phyloP scores from a whole-genome alignment of 371 early-diverging fungal species.

The Zopfochytrium polystomum region DNA sequence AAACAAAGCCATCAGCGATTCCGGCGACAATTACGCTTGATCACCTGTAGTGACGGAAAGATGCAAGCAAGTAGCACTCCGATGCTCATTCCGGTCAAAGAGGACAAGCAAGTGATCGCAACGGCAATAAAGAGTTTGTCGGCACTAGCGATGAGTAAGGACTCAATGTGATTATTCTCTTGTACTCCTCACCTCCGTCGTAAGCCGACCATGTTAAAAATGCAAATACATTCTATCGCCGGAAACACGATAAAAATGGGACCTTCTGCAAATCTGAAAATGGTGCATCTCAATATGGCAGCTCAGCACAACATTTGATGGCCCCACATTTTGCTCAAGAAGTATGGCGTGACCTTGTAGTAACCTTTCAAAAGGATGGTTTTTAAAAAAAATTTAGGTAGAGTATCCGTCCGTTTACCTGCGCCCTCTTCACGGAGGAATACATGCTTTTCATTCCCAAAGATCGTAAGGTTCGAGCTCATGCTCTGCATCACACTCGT shows the following conservation, averaged over 20 bases:
- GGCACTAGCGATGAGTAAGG: too few relatives aligned
- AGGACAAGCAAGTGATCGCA: slow-evolving; percentile 6
- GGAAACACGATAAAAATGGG: slow-evolving; percentile 22
- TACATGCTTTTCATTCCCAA: slow-evolving; percentile 49
- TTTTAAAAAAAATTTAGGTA: too few relatives aligned
- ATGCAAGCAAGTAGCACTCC: slow-evolving; percentile 10
- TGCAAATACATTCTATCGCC: slow-evolving; percentile 33
- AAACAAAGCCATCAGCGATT: too few relatives aligned
- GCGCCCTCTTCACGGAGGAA: slow-evolving; percentile 58
- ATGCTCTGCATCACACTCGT: slow-evolving; percentile 24
- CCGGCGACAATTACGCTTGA: too few relatives aligned
- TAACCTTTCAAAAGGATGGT: slow-evolving; percentile 42
- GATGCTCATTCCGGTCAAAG: slow-evolving; percentile 11
- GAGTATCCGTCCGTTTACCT: too few relatives aligned
- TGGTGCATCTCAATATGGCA: not conserved
- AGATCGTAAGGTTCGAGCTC: slow-evolving; percentile 48
- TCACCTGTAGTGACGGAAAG: slow-evolving; percentile 14
- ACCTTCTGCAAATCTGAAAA: slow-evolving; percentile 14
- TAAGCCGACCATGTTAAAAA: slow-evolving; percentile 37
- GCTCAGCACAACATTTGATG: slow-evolving; percentile 4
- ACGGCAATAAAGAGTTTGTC: slow-evolving; percentile 33
- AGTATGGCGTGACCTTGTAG: slow-evolving; percentile 58
- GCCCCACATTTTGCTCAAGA: slow-evolving; percentile 48
- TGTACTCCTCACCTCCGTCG: too few relatives aligned
- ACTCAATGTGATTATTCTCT: too few relatives aligned